These are phyloP conservation scores for Eutypella sp. DNA, from an alignment of 2,329 filamentous ascomycete species.

Conservation along the genomic window DNA sequence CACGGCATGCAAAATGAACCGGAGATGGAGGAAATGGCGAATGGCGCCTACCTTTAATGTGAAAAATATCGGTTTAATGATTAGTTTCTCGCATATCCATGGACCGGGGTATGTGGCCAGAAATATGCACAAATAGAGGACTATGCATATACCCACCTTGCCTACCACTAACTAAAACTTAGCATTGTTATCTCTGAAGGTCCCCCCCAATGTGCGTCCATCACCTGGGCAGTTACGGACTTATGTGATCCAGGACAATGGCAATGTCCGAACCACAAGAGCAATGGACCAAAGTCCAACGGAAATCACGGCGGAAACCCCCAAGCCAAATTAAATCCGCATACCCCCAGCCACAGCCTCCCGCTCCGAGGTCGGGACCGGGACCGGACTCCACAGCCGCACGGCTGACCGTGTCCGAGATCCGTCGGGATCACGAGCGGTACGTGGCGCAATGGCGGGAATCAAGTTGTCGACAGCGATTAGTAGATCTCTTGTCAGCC, in stretches of 20 bases:
- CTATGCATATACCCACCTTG: too few relatives aligned
- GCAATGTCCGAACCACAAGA: constrained; percentile 6
- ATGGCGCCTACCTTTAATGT: too few relatives aligned
- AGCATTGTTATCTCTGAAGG: too few relatives aligned
- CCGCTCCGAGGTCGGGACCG: neutral
- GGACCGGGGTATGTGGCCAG: too few relatives aligned
- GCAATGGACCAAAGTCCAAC: constrained; percentile 19
- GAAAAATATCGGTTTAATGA: too few relatives aligned
- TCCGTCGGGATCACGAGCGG: constrained; percentile 18
- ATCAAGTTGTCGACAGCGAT: constrained; percentile 24
- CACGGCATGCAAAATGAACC: neutral
- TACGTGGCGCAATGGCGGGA: constrained; percentile 18
- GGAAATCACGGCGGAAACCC: constrained; percentile 11
- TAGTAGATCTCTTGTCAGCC: constrained; percentile 29
- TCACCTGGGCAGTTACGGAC: too few relatives aligned
- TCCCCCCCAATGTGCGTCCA: too few relatives aligned
- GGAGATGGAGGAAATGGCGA: too few relatives aligned
- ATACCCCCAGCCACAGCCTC: neutral
- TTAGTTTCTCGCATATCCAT: too few relatives aligned
- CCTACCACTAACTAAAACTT: too few relatives aligned
- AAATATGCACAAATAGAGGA: too few relatives aligned
- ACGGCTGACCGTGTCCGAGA: constrained; percentile 16
- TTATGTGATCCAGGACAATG: too few relatives aligned
- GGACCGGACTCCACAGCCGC: constrained; percentile 2
- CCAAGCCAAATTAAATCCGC: neutral